Conservation (phyloP, 1,139 yeast genomes). For the Magnusiomyces starmeri region DNA sequence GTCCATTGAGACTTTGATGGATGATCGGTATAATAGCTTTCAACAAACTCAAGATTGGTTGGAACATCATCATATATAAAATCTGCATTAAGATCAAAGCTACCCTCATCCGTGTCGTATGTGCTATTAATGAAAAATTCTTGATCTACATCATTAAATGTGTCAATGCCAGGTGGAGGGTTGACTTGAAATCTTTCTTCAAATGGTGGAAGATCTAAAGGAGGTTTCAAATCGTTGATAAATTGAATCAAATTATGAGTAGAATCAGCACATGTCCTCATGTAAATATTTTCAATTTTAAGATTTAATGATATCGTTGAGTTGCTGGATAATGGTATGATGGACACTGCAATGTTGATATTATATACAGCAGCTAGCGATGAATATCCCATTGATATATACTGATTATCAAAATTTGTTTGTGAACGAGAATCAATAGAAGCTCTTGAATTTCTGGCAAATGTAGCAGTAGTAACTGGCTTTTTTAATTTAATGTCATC, state of each 20-base stretch:
- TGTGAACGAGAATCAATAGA: too few relatives aligned
- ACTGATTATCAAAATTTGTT: too few relatives aligned
- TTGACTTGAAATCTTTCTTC: slow-evolving; percentile 33
- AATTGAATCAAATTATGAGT: slow-evolving; percentile 62
- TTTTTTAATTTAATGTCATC: slow-evolving; percentile 23
- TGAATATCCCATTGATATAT: slow-evolving; percentile 16
- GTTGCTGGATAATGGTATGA: too few relatives aligned
- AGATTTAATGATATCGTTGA: not conserved
- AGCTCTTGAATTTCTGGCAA: not conserved
- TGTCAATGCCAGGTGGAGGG: slow-evolving; percentile 31
- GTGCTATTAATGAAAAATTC: not conserved
- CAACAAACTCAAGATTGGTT: slow-evolving; percentile 33
- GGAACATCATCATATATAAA: slow-evolving; percentile 27
- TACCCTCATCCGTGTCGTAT: slow-evolving; percentile 2
- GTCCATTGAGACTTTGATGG: slow-evolving; percentile 22
- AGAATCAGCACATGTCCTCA: slow-evolving; percentile 75
- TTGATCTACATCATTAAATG: slow-evolving; percentile 36
- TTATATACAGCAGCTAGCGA: slow-evolving; percentile 18
- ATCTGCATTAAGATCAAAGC: slow-evolving; percentile 19
- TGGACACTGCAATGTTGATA: slow-evolving; percentile 1
- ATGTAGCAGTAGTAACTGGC: not conserved
- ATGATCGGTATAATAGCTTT: slow-evolving; percentile 33
- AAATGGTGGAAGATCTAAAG: slow-evolving; percentile 40
- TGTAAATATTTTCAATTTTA: slow-evolving; percentile 6
- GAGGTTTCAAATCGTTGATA: slow-evolving; percentile 64